Conservation (phyloP, 805 yeast species). For the Candida qinlingensis region DNA sequence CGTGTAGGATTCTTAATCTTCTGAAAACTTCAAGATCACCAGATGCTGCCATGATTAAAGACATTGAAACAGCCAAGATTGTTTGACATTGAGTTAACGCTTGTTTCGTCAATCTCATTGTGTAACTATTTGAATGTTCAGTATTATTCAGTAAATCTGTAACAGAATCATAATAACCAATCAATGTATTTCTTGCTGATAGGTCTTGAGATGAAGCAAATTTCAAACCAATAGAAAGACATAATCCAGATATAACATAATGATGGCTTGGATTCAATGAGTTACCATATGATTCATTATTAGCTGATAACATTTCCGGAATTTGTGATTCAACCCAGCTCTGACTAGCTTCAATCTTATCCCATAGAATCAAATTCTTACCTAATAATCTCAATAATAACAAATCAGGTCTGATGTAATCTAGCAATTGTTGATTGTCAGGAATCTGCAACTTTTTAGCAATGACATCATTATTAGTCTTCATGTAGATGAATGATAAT, state of each 20-base stretch:
- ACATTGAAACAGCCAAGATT: constrained; percentile 54
- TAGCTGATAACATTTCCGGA: constrained; percentile 41
- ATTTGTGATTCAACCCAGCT: constrained; percentile 36
- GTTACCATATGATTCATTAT: constrained; percentile 15
- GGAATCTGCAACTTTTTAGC: constrained; percentile 64
- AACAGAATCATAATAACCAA: constrained; percentile 34
- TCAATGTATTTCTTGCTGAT: constrained; percentile 48
- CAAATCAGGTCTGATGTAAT: constrained; percentile 71
- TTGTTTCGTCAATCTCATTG: constrained; percentile 48
- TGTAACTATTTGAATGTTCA: constrained; percentile 36
- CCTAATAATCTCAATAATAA: constrained; percentile 58
- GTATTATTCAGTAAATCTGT: constrained; percentile 9
- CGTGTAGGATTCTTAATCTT: constrained; percentile 66
- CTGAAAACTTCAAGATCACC: constrained; percentile 81
- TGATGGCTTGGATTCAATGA: constrained; percentile 48
- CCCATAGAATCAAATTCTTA: constrained; percentile 23
- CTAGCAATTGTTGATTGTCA: constrained; percentile 49
- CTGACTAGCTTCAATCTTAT: constrained; percentile 11
- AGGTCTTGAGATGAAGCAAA: constrained; percentile 65
- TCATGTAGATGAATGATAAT: constrained; percentile 65
- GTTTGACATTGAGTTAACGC: constrained; percentile 54
- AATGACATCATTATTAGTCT: constrained; percentile 52
- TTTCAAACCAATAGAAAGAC: constrained; percentile 68
- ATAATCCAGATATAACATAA: constrained; percentile 67
- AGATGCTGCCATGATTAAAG: constrained; percentile 83